These are phyloP conservation scores for Trichoderma lentiforme DNA, from an alignment of 2,329 filamentous ascomycete species.

Conservation along the genomic window DNA sequence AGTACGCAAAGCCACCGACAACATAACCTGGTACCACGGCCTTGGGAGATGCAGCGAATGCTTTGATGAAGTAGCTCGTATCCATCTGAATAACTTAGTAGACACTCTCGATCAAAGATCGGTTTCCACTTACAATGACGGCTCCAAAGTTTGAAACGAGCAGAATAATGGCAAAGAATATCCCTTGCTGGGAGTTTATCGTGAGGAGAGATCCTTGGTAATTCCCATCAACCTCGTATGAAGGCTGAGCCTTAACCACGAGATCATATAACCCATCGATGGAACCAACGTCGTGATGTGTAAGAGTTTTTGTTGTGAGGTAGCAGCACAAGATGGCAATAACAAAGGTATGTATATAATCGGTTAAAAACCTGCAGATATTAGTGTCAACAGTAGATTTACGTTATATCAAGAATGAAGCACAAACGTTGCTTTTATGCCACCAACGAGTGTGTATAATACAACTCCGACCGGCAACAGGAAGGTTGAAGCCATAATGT, in stretches of 20 bases:
- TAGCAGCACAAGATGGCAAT: constrained; percentile 6
- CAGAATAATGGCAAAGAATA: background rate
- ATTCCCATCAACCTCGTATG: background rate
- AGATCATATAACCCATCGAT: constrained; percentile 5
- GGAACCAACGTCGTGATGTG: background rate
- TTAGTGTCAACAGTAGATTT: too few species aligned
- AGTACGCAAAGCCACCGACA: background rate
- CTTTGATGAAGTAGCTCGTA: constrained; percentile 9
- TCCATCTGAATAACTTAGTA: background rate
- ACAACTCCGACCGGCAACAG: background rate
- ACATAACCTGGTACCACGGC: constrained; percentile 5
- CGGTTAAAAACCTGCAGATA: too few species aligned
- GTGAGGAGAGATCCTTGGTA: constrained; percentile 5
- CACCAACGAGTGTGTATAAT: background rate
- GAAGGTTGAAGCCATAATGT: constrained; percentile 4
- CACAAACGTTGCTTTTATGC: constrained; percentile 8
- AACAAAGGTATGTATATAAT: constrained; percentile 9
- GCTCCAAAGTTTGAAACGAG: constrained; percentile 6
- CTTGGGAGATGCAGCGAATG: background rate
- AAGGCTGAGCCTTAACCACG: background rate
- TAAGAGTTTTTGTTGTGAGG: background rate
- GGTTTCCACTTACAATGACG: background rate
- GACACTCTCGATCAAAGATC: too few species aligned
- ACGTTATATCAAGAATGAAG: accelerated
- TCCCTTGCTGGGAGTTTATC: constrained; percentile 2